Evolutionary conservation across 2,329 filamentous ascomycete species (phyloP), one percentile per base, ranked within the genome.

Genomic region (Reticulascus tulasneorum): DNA sequence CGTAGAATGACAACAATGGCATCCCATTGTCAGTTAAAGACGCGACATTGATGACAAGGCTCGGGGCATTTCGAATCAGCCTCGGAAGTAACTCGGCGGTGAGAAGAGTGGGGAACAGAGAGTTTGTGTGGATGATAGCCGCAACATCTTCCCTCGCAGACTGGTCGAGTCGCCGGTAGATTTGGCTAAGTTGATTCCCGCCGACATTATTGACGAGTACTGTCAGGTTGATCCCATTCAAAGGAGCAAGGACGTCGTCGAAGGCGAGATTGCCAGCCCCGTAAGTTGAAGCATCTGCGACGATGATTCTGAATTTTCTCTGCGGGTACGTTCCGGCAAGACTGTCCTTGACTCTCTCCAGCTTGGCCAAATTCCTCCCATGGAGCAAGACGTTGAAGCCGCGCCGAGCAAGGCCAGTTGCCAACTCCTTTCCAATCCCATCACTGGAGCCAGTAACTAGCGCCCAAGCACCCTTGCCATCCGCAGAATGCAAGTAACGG

Each of bases 381-480:
- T 80, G 75, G 8, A 80, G 49, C 12, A 79, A 59, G 22, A 81
- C 61, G 46, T 76, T 73, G 63, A 79, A 78, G 29, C 73, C 71
- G 11, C 55, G 56, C 0, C 46, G 40, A 13, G 68, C 68, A n/a
- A 81, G 67, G 46, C 75, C 69, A 36, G 67, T 53, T 4, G 66
- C 64, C 40, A 78, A 67, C 0, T 57, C 67, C 19, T 58, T 57
- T 9, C 77, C 76, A 24, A 79, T 77, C 15, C 75, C 77, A 29
- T 74, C 72, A 11, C 62, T 71, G 13, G 70, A 63, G 21, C 75
- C 75, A 0, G 75, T 79, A 8, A 75, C 60, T 6, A 76, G 51
- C 2, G 66, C 69, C 63, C 67, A 75, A 3, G 50, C 31, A 2
- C 45, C 43, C n/a, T 45, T 38, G 8, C 47, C 47, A 9, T 45